Evolutionary conservation across 176 grass and related monocot species (phyloP).

Genomic region (Triticum aestivum): DNA sequence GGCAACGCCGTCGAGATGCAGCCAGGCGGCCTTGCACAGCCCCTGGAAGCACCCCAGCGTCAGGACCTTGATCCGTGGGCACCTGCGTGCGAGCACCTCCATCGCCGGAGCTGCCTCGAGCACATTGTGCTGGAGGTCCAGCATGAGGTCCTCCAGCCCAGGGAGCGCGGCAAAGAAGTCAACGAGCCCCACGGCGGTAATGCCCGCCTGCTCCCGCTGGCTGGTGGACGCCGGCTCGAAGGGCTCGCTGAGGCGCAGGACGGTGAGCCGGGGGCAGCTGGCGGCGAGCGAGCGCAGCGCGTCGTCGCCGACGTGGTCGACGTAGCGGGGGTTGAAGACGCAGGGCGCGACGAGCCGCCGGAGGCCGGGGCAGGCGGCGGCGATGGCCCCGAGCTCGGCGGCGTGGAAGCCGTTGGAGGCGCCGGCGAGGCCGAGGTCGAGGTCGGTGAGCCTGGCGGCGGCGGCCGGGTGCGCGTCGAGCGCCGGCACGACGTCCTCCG

Average conservation of each 20-base stretch:
- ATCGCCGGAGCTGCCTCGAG: slow-evolving; percentile 55
- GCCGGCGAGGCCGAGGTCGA: slow-evolving; percentile 79
- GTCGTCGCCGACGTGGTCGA: slow-evolving; percentile 67
- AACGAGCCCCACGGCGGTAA: slow-evolving; percentile 60
- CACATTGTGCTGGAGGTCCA: slow-evolving; percentile 81
- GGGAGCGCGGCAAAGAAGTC: slow-evolving; percentile 66
- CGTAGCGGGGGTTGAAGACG: slow-evolving; percentile 72
- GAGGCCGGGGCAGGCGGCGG: slow-evolving; percentile 58
- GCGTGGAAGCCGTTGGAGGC: slow-evolving; percentile 79
- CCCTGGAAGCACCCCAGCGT: slow-evolving; percentile 81
- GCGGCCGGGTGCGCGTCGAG: slow-evolving; percentile 43
- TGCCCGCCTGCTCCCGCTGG: slow-evolving; percentile 47
- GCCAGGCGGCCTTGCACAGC: slow-evolving; percentile 64
- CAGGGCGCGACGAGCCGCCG: slow-evolving; percentile 65
- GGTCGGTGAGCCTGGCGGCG: slow-evolving; percentile 46
- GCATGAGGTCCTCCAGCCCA: slow-evolving; percentile 57
- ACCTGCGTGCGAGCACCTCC: slow-evolving; percentile 56
- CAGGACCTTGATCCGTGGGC: slow-evolving; percentile 59
- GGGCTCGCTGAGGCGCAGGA: slow-evolving; percentile 74
- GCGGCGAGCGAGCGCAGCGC: slow-evolving; percentile 51
- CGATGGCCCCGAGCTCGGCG: slow-evolving; percentile 61
- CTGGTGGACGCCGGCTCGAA: slow-evolving; percentile 31
- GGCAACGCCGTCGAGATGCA: slow-evolving; percentile 79
- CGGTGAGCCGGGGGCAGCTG: slow-evolving; percentile 52
- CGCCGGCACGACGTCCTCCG: slow-evolving; percentile 70